Conservation (phyloP, 176 grass and related monocot species). For the Oryza punctata region DNA sequence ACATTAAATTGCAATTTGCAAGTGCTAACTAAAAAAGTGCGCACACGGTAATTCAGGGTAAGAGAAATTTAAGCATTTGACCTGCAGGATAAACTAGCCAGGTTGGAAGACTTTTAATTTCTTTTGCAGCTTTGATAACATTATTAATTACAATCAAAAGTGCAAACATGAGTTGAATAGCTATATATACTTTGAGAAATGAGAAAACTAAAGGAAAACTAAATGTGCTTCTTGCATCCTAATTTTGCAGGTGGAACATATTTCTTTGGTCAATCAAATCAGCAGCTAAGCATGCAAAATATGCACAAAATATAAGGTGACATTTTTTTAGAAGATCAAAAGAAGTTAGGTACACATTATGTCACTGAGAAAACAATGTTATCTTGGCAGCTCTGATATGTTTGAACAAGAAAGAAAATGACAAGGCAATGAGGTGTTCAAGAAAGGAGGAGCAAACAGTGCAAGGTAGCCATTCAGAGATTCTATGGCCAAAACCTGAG, state of each 20-base stretch:
- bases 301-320: neutral
- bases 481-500: slow-evolving; percentile 19
- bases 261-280: slow-evolving; percentile 5
- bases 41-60: neutral
- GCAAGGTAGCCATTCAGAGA: slow-evolving; percentile 44
- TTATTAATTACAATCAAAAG: neutral
- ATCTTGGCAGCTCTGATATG: slow-evolving; percentile 22
- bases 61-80: neutral
- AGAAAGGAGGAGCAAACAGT: slow-evolving; percentile 23
- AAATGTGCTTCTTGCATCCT: slow-evolving; percentile 22
- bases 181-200: neutral
- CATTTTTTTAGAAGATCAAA: neutral
- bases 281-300: neutral
- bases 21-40: neutral
- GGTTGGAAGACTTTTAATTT: neutral
- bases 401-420: slow-evolving; percentile 33
- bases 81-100: neutral
- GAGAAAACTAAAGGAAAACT: neutral
- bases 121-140: neutral
- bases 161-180: neutral
- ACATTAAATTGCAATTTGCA: neutral
- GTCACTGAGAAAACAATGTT: slow-evolving; percentile 40
- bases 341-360: slow-evolving; percentile 31
- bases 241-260: neutral
- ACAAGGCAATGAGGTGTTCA: slow-evolving; percentile 27